These are phyloP conservation scores for Fraxinus nigra DNA, from an alignment of 305 asterid genomes.

Conservation along the genomic window DNA sequence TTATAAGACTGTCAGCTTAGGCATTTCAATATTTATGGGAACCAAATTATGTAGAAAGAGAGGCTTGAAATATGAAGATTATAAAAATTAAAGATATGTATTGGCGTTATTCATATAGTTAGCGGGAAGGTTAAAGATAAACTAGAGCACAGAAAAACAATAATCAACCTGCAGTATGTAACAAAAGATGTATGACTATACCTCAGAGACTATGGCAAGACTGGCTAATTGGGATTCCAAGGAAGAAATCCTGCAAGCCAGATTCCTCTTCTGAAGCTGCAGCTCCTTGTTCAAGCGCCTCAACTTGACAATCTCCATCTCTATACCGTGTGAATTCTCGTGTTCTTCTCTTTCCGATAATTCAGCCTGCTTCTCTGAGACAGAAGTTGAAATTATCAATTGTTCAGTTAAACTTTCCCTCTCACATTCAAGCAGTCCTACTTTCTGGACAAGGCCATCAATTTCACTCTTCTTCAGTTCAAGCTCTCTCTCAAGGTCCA, in stretches of 20 bases:
- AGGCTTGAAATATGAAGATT: neutral
- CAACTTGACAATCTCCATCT: slow-evolving; percentile 80
- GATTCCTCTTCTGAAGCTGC: slow-evolving; percentile 85
- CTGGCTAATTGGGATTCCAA: slow-evolving; percentile 60
- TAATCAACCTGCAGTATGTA: neutral
- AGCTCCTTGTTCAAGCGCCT: slow-evolving; percentile 90
- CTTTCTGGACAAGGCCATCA: slow-evolving; percentile 51
- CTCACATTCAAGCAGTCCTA: slow-evolving; percentile 55
- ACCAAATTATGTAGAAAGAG: neutral
- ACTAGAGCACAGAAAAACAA: neutral
- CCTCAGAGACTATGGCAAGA: slow-evolving; percentile 54
- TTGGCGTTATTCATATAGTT: neutral
- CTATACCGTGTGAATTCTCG: slow-evolving; percentile 38
- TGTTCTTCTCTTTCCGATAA: slow-evolving; percentile 27
- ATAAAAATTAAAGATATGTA: neutral
- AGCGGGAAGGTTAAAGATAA: neutral
- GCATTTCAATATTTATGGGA: neutral
- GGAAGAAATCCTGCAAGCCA: slow-evolving; percentile 60
- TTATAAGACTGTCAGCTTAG: neutral
- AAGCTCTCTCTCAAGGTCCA: slow-evolving; percentile 64
- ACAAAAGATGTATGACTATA: slow-evolving; percentile 25
- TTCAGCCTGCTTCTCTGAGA: slow-evolving; percentile 39
- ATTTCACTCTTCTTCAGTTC: slow-evolving; percentile 58
- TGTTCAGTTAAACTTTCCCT: slow-evolving; percentile 49
- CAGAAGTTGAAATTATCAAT: slow-evolving; percentile 39